These are phyloP conservation scores for Pelargonium nanum DNA, from an alignment of 345 rosid genomes.

Conservation along the genomic window DNA sequence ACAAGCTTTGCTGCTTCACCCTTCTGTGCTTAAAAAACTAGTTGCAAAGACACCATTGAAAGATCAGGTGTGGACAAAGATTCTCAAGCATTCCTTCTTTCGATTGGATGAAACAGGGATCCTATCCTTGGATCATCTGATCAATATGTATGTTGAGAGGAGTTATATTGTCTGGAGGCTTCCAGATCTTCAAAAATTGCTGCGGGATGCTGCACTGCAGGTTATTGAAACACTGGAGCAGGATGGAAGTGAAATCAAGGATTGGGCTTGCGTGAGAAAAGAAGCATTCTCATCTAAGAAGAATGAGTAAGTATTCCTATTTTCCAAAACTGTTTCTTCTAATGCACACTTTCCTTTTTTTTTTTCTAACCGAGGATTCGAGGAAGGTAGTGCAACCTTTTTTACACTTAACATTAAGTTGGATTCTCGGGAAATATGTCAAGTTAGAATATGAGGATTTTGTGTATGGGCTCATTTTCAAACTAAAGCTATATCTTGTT, in stretches of 20 bases:
- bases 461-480: neutral
- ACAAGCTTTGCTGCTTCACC: conserved; percentile 88
- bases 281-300: conserved; percentile 72
- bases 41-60: conserved; percentile 76
- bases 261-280: conserved; percentile 67
- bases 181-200: conserved; percentile 73
- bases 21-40: conserved; percentile 59
- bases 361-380: too few species aligned
- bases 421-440: neutral
- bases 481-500: neutral
- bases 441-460: neutral
- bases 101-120: conserved; percentile 49
- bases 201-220: conserved; percentile 39
- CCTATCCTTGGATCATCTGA: conserved; percentile 68
- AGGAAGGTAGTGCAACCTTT: neutral
- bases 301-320: conserved; percentile 51
- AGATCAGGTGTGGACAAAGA: conserved; percentile 63
- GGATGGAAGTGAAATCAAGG: conserved; percentile 45
- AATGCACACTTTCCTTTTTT: neutral
- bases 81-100: conserved; percentile 50
- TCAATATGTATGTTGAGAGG: conserved; percentile 68
- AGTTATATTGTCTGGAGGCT: conserved; percentile 80
- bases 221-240: conserved; percentile 48
- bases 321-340: conserved; percentile 6
- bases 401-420: neutral